phyloP scores from a whole-genome alignment of 768 basidiomycete species.

The Amylocystis lapponica region DNA sequence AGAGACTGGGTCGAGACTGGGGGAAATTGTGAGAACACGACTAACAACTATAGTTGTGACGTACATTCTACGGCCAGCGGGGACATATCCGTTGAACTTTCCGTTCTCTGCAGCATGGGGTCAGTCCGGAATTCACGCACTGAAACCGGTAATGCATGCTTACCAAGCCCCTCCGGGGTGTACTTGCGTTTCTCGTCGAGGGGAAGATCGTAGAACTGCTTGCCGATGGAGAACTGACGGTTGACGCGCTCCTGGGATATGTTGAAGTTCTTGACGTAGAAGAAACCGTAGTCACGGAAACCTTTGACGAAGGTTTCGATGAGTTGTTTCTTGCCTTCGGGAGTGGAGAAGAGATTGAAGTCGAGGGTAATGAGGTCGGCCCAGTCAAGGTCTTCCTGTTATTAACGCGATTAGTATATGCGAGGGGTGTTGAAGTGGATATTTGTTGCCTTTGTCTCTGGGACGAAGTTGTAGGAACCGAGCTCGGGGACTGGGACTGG shows the following conservation, averaged over 20 bases:
- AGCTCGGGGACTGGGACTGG: conserved; percentile 33
- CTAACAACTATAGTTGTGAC: conserved; percentile 1
- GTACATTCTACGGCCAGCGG: conserved; percentile 36
- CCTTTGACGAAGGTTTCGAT: conserved; percentile 37
- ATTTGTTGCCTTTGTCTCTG: conserved; percentile 37
- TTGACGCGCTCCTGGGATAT: conserved; percentile 42
- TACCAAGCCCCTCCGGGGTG: conserved; percentile 30
- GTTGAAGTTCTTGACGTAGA: conserved; percentile 47
- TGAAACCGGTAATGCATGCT: too few species aligned
- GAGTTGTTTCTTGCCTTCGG: conserved; percentile 36
- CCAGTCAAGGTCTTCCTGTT: conserved; percentile 43
- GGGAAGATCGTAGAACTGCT: conserved; percentile 43
- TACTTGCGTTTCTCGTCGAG: conserved; percentile 44
- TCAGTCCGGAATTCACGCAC: neutral
- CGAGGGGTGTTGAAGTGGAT: too few species aligned
- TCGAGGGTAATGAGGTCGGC: conserved; percentile 44
- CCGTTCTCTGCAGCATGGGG: conserved; percentile 28
- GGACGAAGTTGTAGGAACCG: conserved; percentile 32
- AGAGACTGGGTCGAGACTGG: conserved; percentile 29
- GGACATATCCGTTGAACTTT: conserved; percentile 45
- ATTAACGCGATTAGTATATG: too few species aligned
- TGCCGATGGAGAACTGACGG: conserved; percentile 41
- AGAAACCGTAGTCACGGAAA: conserved; percentile 42
- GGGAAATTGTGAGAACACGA: neutral
- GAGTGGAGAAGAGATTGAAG: conserved; percentile 31